phyloP scores from a whole-genome alignment of 2,329 filamentous ascomycete genomes.

The Taxawa tesnikishii region DNA sequence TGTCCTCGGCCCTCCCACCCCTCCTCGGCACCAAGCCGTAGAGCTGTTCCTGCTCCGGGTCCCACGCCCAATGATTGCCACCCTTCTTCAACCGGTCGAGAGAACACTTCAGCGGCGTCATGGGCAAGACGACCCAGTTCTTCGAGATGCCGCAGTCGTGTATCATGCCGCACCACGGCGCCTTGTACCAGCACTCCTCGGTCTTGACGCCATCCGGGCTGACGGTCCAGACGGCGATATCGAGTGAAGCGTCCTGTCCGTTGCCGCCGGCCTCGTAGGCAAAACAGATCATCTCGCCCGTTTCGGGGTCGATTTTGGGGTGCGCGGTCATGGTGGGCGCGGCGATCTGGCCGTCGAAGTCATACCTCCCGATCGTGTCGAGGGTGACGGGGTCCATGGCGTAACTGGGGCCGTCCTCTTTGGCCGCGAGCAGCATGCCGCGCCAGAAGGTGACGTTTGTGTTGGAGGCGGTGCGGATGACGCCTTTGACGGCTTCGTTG shows the following conservation, averaged over 20 bases:
- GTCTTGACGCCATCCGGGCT: slow-evolving; percentile 24
- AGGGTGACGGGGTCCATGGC: slow-evolving; percentile 27
- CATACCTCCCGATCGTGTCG: slow-evolving; percentile 26
- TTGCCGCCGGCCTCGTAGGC: slow-evolving; percentile 29
- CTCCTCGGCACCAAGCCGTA: slow-evolving; percentile 1
- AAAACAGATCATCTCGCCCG: slow-evolving; percentile 28
- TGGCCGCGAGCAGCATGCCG: slow-evolving; percentile 41
- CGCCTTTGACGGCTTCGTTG: slow-evolving; percentile 41
- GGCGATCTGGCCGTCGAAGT: slow-evolving; percentile 26
- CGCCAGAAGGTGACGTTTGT: slow-evolving; percentile 50
- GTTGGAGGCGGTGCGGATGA: slow-evolving; percentile 45
- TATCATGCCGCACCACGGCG: slow-evolving; percentile 26
- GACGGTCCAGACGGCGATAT: slow-evolving; percentile 28
- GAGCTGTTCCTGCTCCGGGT: slow-evolving; percentile 5
- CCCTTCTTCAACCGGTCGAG: slow-evolving; percentile 23
- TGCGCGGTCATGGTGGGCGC: slow-evolving; percentile 31
- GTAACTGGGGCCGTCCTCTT: slow-evolving; percentile 32
- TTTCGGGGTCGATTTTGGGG: slow-evolving; percentile 31
- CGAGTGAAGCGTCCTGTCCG: slow-evolving; percentile 15
- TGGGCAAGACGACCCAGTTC: slow-evolving; percentile 25
- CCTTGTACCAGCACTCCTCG: slow-evolving; percentile 28
- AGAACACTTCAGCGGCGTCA: slow-evolving; percentile 24
- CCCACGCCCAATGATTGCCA: slow-evolving; percentile 28
- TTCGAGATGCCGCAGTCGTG: slow-evolving; percentile 27
- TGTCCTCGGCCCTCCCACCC: slow-evolving; percentile 2